phyloP scores from a whole-genome alignment of 179 eudicot species.

The Patellifolia procumbens region DNA sequence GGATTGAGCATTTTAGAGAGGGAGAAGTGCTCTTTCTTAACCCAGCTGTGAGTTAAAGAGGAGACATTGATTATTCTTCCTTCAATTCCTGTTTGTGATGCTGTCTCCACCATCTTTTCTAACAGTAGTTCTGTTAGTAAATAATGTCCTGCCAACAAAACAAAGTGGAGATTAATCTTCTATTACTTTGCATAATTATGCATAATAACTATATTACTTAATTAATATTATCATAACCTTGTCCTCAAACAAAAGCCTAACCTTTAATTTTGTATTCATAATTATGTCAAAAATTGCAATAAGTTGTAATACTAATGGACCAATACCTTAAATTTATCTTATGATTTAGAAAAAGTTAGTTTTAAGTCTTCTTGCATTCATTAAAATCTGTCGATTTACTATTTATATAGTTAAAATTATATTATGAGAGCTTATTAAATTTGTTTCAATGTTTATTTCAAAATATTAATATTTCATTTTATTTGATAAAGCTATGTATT shows the following conservation, averaged over 20 bases:
- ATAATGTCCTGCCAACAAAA: conserved; percentile 75
- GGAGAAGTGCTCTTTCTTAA: conserved; percentile 54
- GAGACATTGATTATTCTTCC: conserved; percentile 89
- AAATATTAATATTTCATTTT: too few relatives aligned
- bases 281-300: too few relatives aligned
- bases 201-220: not conserved
- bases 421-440: too few relatives aligned
- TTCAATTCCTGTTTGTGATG: conserved; percentile 56
- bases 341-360: too few relatives aligned
- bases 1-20: conserved; percentile 63
- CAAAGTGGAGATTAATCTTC: not conserved
- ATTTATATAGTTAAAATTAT: too few relatives aligned
- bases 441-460: too few relatives aligned
- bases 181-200: not conserved
- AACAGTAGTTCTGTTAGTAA: conserved; percentile 75
- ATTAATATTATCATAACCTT: not conserved
- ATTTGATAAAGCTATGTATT: too few relatives aligned
- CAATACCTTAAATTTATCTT: too few relatives aligned
- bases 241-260: not conserved
- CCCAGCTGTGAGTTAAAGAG: conserved; percentile 83
- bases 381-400: too few relatives aligned
- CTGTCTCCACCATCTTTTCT: conserved; percentile 92
- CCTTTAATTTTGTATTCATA: too few relatives aligned
- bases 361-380: too few relatives aligned
- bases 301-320: too few relatives aligned